Evolutionary conservation across 2,329 filamentous ascomycete species (phyloP).

Genomic region (Apiospora kogelbergensis): DNA sequence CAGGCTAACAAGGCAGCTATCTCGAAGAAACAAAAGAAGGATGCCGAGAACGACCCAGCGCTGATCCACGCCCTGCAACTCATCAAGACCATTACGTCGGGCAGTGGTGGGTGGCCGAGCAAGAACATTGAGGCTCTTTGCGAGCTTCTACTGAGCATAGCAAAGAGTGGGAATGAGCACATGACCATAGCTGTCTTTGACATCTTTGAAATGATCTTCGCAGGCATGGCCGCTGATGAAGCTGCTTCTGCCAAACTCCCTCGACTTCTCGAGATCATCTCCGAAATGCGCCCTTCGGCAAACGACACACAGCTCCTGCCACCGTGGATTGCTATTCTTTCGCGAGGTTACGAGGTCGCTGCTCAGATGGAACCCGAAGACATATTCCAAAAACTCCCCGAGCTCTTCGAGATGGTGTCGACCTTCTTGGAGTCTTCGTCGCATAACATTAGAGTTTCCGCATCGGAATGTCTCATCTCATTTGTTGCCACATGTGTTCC

Average conservation of each 20-base stretch:
- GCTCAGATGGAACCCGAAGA: slow-evolving; percentile 86
- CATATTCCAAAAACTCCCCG: slow-evolving; percentile 86
- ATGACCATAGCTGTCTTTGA: slow-evolving; percentile 96
- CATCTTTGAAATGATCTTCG: slow-evolving; percentile 96
- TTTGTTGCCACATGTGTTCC: slow-evolving; percentile 91
- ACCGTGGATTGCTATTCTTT: slow-evolving; percentile 94
- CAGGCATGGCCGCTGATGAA: slow-evolving; percentile 76
- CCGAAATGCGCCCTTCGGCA: slow-evolving; percentile 84
- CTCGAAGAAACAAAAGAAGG: slow-evolving; percentile 69
- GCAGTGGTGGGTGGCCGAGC: slow-evolving; percentile 92
- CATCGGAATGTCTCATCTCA: slow-evolving; percentile 91
- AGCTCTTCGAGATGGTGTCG: slow-evolving; percentile 77
- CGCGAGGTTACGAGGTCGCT: slow-evolving; percentile 90
- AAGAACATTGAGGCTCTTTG: slow-evolving; percentile 92
- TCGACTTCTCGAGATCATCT: slow-evolving; percentile 85
- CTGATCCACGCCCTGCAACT: slow-evolving; percentile 91
- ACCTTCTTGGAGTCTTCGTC: slow-evolving; percentile 83
- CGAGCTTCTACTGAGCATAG: slow-evolving; percentile 84
- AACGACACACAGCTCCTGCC: slow-evolving; percentile 94
- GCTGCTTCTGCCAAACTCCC: slow-evolving; percentile 87
- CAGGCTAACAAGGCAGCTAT: slow-evolving; percentile 62
- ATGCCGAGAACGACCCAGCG: slow-evolving; percentile 70
- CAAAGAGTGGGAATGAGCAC: slow-evolving; percentile 88
- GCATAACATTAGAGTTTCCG: slow-evolving; percentile 90
- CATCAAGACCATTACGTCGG: slow-evolving; percentile 83